phyloP scores from a whole-genome alignment of 345 rosid genomes.

The Brassica incana region DNA sequence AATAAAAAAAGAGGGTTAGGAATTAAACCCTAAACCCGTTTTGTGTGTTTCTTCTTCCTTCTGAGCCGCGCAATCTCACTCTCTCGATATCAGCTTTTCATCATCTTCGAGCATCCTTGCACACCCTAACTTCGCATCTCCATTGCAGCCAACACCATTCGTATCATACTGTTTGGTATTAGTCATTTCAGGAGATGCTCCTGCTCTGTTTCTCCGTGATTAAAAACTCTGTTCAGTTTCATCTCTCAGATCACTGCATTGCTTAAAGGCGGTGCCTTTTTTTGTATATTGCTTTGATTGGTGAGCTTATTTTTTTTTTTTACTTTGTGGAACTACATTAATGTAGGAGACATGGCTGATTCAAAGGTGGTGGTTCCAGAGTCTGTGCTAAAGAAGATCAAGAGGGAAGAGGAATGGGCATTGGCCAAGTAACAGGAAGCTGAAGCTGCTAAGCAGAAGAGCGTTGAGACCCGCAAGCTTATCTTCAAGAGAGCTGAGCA shows the following conservation, averaged over 20 bases:
- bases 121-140: not conserved
- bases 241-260: not conserved
- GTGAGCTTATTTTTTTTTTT: not conserved
- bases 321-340: not conserved
- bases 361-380: no score
- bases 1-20: not conserved
- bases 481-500: constrained; percentile 59
- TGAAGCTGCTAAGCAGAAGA: constrained; percentile 53
- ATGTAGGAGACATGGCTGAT: constrained; percentile 3
- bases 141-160: not conserved
- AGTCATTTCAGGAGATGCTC: not conserved
- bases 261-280: not conserved
- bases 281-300: not conserved
- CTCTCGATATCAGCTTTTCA: no score
- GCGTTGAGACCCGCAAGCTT: constrained; percentile 52
- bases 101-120: not conserved
- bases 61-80: no score
- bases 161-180: not conserved
- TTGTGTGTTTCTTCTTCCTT: not conserved
- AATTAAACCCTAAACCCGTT: constrained; percentile 32
- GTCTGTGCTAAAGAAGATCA: constrained; percentile 49
- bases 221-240: no score
- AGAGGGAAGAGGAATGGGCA: constrained; percentile 57
- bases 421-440: constrained; percentile 49
- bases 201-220: not conserved